A percentile compares a stretch with the other conserved stretches of the same genome.
These are phyloP conservation scores for Hymenochaete sp. DNA, from an alignment of 1,284 basidiomycete genomes.

Conservation along the genomic window DNA sequence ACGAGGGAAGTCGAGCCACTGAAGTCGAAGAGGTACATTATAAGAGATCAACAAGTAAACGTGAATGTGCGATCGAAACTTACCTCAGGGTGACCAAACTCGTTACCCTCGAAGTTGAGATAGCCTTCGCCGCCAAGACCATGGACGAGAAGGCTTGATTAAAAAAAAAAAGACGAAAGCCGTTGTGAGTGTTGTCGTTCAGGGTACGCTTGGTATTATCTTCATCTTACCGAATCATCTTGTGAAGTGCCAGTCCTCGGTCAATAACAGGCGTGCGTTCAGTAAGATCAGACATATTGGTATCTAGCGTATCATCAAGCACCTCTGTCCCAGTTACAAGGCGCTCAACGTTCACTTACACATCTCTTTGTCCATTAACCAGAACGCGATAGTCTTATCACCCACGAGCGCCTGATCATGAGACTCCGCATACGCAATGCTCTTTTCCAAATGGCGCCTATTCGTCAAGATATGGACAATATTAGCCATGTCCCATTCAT, in stretches of 20 bases:
- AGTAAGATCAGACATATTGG: conserved; percentile 89
- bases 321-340: conserved; percentile 2
- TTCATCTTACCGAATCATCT: conserved; percentile 82
- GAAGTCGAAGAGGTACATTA: conserved; percentile 6
- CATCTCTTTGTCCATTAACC: conserved; percentile 99
- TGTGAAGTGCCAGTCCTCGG: conserved; percentile 87
- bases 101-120: conserved; percentile 97
- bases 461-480: conserved; percentile 90
- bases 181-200: background rate
- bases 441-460: conserved; percentile 83
- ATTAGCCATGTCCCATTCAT: conserved; percentile 82
- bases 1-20: conserved; percentile 99
- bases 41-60: background rate
- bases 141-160: conserved; percentile 76
- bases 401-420: conserved; percentile 98
- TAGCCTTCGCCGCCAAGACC: conserved; percentile 94
- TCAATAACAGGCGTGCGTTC: conserved; percentile 83
- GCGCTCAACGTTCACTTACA: conserved; percentile 42
- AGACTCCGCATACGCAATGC: conserved; percentile 91
- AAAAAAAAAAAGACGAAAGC: conserved; percentile 7
- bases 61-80: conserved; percentile 18
- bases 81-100: conserved; percentile 95
- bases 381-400: conserved; percentile 97
- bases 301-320: conserved; percentile 48
- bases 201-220: background rate